phyloP scores from a whole-genome alignment of 2,329 filamentous ascomycete genomes.

The Blastomyces emzantsi region DNA sequence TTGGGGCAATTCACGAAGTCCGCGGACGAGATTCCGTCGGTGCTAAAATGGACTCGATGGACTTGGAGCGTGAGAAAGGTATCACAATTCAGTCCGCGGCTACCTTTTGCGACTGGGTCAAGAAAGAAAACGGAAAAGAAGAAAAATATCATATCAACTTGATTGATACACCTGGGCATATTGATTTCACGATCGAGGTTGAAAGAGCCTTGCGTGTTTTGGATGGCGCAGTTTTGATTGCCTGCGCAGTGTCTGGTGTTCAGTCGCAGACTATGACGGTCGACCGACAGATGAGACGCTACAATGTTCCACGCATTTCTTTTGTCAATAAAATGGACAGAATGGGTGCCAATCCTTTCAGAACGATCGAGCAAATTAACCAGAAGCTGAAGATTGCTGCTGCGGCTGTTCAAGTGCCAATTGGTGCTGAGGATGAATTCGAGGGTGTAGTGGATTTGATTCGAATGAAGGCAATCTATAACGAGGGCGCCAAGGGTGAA shows the following conservation, averaged over 20 bases:
- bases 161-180: slow-evolving; percentile 97
- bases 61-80: slow-evolving; percentile 93
- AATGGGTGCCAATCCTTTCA: slow-evolving; percentile 97
- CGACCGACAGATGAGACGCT: slow-evolving; percentile 96
- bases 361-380: slow-evolving; percentile 96
- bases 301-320: slow-evolving; percentile 89
- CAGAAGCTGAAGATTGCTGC: slow-evolving; percentile 87
- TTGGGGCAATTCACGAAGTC: slow-evolving; percentile 95
- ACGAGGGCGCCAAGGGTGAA: slow-evolving; percentile 73
- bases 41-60: slow-evolving; percentile 99
- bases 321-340: slow-evolving; percentile 99
- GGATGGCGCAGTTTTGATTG: slow-evolving; percentile 95
- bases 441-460: slow-evolving; percentile 88
- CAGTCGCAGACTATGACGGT: slow-evolving; percentile 98
- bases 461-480: slow-evolving; percentile 87
- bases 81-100: slow-evolving; percentile 98
- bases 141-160: slow-evolving; percentile 95
- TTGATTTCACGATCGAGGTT: slow-evolving; percentile 98
- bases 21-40: slow-evolving; percentile 80
- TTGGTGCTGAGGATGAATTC: slow-evolving; percentile 85
- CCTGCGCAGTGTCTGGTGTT: slow-evolving; percentile 94
- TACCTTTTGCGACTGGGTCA: slow-evolving; percentile 95
- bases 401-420: slow-evolving; percentile 88
- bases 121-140: slow-evolving; percentile 72
- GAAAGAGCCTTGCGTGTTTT: slow-evolving; percentile 90